phyloP scores from a whole-genome alignment of 2,329 filamentous ascomycete species.

The Aspergillus persii region DNA sequence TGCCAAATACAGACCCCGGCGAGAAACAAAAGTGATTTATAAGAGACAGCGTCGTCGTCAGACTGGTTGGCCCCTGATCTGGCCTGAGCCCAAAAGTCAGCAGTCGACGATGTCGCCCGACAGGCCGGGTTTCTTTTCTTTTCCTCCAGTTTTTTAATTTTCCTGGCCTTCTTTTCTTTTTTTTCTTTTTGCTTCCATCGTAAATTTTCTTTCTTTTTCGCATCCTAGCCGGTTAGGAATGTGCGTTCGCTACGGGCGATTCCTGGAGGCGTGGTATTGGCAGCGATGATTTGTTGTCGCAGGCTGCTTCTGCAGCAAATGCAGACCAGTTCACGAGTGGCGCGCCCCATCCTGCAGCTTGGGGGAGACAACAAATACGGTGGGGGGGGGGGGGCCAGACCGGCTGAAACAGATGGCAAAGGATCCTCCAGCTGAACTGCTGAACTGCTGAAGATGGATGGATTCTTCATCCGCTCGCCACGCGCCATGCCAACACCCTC shows the following conservation, averaged over 20 bases:
- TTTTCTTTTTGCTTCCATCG: constrained; percentile 3
- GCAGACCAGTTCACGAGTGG: constrained; percentile 30
- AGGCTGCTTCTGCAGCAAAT: constrained; percentile 14
- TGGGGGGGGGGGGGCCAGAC: constrained; percentile 7
- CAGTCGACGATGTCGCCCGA: constrained; percentile 3
- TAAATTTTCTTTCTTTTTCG: neutral
- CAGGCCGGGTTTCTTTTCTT: neutral
- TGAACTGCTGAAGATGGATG: neutral
- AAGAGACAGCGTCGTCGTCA: neutral
- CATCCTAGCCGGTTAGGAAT: neutral
- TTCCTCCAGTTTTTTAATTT: constrained; percentile 5
- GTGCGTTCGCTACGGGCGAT: neutral
- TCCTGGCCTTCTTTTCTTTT: constrained; percentile 1
- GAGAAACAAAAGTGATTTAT: neutral
- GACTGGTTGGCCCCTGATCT: constrained; percentile 4
- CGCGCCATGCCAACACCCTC: neutral
- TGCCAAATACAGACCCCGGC: neutral
- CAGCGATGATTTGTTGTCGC: constrained; percentile 11
- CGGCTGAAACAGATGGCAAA: constrained; percentile 14
- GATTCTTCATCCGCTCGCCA: constrained; percentile 3
- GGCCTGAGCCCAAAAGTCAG: constrained; percentile 11
- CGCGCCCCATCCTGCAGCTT: constrained; percentile 30
- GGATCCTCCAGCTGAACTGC: neutral
- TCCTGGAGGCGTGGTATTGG: neutral
- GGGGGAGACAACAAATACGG: constrained; percentile 21